A percentile compares a stretch with the other conserved stretches of the same genome.
Evolutionary conservation across 2,329 filamentous ascomycete genomes (phyloP).

Genomic region (Colletotrichum higginsianum): DNA sequence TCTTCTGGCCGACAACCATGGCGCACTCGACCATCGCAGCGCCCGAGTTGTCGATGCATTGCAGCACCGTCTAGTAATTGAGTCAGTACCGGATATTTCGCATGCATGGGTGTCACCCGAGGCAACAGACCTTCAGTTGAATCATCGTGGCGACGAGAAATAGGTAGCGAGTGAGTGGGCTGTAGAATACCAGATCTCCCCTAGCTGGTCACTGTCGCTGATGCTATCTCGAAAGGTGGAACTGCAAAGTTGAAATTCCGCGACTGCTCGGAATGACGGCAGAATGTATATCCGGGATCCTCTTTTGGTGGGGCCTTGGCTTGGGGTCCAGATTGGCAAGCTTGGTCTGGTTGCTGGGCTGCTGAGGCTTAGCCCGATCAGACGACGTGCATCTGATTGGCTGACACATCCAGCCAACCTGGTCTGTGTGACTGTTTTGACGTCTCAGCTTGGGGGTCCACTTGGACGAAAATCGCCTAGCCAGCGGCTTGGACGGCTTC

Average conservation of each 20-base stretch:
- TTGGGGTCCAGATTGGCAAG: not conserved
- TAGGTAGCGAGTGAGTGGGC: conserved; percentile 14
- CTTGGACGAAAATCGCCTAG: conserved; percentile 33
- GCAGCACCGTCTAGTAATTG: conserved; percentile 84
- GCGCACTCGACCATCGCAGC: conserved; percentile 97
- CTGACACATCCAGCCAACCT: not conserved
- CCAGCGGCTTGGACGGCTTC: conserved; percentile 11
- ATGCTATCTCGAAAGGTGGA: conserved; percentile 41
- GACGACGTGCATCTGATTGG: conserved; percentile 19
- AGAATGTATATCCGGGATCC: conserved; percentile 2
- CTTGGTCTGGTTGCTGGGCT: conserved; percentile 5
- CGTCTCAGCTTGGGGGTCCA: conserved; percentile 36
- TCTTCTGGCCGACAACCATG: conserved; percentile 92
- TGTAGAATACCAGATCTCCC: conserved; percentile 28
- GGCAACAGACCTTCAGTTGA: conserved; percentile 81
- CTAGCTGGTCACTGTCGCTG: conserved; percentile 12
- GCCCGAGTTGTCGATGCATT: conserved; percentile 99
- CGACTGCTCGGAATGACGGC: not conserved
- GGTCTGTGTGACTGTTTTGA: conserved; percentile 42
- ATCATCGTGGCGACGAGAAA: conserved; percentile 78
- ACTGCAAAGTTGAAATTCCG: conserved; percentile 36
- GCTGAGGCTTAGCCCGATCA: conserved; percentile 5
- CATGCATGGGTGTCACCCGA: fast-evolving
- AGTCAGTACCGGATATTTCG: not conserved
- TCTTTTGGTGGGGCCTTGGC: no score